phyloP scores from a whole-genome alignment of 257 asterid species.

The Solanum appendiculatum region DNA sequence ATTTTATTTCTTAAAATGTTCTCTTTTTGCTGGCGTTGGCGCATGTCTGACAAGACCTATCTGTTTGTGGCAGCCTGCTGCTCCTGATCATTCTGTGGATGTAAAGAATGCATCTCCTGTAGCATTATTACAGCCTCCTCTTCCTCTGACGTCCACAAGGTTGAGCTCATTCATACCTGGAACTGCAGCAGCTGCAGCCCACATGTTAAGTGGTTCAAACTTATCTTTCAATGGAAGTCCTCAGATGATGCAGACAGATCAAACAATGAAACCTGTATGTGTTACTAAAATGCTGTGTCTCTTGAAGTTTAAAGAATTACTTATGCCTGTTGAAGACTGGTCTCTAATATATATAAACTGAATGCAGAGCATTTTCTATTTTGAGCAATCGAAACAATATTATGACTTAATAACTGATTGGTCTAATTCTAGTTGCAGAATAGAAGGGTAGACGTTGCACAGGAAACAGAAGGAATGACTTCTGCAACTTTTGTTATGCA shows the following conservation, averaged over 20 bases:
- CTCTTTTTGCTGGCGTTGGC: not conserved
- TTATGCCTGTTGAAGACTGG: not conserved
- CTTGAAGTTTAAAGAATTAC: not conserved
- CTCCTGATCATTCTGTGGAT: conserved; percentile 10
- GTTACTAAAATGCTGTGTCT: not conserved
- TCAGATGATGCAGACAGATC: not conserved
- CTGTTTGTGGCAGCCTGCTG: conserved; percentile 15
- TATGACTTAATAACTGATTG: not conserved
- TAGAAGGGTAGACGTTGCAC: conserved; percentile 34
- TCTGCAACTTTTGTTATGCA: conserved; percentile 36
- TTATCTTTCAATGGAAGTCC: not conserved
- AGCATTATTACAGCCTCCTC: conserved; percentile 22
- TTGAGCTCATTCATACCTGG: conserved; percentile 20
- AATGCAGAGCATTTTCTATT: not conserved
- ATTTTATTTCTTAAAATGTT: not conserved
- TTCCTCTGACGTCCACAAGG: conserved; percentile 17
- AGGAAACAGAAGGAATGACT: conserved; percentile 30
- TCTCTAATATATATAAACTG: not conserved
- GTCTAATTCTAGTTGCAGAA: conserved; percentile 30
- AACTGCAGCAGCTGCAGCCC: not conserved
- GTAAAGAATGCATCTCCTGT: conserved; percentile 14
- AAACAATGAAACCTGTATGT: not conserved
- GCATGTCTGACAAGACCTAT: not conserved
- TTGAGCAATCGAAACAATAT: not conserved
- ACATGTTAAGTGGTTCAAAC: not conserved